Evolutionary conservation across 306 rosid genomes (phyloP), one percentile per base, ranked within the genome.

Genomic region (Fagus crenata): DNA sequence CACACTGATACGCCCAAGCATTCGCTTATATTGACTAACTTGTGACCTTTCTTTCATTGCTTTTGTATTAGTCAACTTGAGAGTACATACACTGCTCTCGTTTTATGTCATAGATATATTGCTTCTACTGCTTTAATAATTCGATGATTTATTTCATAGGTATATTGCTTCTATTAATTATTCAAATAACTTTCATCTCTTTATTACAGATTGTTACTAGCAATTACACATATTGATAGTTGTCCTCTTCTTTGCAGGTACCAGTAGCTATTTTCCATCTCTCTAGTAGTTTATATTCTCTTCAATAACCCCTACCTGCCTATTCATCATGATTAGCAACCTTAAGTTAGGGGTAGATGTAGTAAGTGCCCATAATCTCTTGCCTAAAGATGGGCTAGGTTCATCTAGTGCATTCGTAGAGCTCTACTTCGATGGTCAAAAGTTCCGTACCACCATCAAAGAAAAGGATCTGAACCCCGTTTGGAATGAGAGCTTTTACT

Each of bases 401-500:
- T 90, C 98, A 14, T 91, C 96, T 1, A 89, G 70, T 82, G 87
- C 98, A 71, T 89, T 79, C 73, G 95, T 85, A 53, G 96, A 93
- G 88, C 95, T 93, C 42, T 77, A 61, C 59, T 93, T 93, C 18
- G 98, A 93, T 8, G 93, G 96, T 49, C 98, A 93, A 67, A 91
- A 86, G 77, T 85, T 76, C 69, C 93, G 94, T 1, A 82, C 88
- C 5, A 89, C 98, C 6, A 81, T 89, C 73, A 93, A 88, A 83
- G 96, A 93, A 59, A 88, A 68, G 67, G 96, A 93, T 80, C 92
- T 93, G 11, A 89, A 79, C 69, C 98, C 98, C 1, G 90, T 89
- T 85, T 93, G 98, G 98, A 88, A 89, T 32, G 98, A 93, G 81
- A 89, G 87, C 64, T 88, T 89, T 87, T 89, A 86, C 88, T 93